These are phyloP conservation scores for Dichomitus squalens DNA, from an alignment of 1,284 basidiomycete species.

Conservation along the genomic window DNA sequence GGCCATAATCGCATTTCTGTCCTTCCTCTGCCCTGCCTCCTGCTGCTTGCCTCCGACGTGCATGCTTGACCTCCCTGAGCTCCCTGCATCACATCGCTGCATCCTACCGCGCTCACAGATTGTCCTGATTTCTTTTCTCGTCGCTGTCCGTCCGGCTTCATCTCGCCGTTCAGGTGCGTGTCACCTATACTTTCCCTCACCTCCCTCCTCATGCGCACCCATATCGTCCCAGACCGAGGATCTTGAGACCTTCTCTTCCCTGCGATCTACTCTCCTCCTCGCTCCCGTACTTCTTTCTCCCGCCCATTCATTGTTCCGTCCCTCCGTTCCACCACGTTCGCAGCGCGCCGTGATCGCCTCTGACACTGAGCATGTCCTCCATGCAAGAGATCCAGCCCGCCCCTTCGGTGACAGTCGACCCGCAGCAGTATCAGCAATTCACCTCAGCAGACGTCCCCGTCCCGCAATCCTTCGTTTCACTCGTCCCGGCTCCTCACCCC, in stretches of 20 bases:
- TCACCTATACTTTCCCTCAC: background rate
- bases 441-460: conserved; percentile 21
- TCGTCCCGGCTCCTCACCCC: conserved; percentile 31
- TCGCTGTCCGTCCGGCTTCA: conserved; percentile 7
- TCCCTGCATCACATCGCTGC: background rate
- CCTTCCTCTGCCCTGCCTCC: background rate
- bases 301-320: conserved; percentile 12
- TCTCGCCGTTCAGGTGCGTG: conserved; percentile 10
- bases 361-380: conserved; percentile 26
- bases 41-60: background rate
- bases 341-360: conserved; percentile 21
- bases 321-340: conserved; percentile 9
- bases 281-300: conserved; percentile 11
- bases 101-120: conserved; percentile 3
- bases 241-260: conserved; percentile 3
- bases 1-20: background rate
- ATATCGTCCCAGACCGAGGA: conserved; percentile 5
- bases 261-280: conserved; percentile 12
- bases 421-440: conserved; percentile 32
- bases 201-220: conserved; percentile 13
- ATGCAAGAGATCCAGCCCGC: conserved; percentile 31
- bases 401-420: conserved; percentile 26
- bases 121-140: conserved; percentile 9
- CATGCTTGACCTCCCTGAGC: background rate
- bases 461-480: conserved; percentile 26